phyloP scores from a whole-genome alignment of 2,329 filamentous ascomycete genomes.

The Rutstroemia sp. region DNA sequence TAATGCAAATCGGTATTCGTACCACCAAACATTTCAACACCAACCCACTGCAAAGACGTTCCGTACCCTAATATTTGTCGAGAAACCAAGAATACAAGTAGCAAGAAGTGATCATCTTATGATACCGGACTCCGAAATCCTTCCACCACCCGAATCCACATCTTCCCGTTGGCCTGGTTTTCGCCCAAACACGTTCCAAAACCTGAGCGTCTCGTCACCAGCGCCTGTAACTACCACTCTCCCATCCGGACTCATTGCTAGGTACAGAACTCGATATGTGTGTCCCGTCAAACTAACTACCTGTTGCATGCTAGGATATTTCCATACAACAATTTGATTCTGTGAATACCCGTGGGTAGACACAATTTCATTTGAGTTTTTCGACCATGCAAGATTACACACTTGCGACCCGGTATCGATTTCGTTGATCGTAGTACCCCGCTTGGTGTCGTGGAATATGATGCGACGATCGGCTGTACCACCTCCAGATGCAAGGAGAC shows the following conservation, averaged over 20 bases:
- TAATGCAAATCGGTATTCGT: conserved; percentile 4
- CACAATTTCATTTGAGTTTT: conserved; percentile 96
- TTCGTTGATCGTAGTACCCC: conserved; percentile 74
- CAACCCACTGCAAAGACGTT: neutral
- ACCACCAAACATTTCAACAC: neutral
- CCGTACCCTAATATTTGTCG: neutral
- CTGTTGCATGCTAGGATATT: conserved; percentile 97
- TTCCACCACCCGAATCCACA: conserved; percentile 54
- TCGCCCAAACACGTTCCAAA: conserved; percentile 93
- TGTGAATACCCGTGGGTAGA: conserved; percentile 96
- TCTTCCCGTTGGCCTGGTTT: conserved; percentile 63
- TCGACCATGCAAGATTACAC: conserved; percentile 97
- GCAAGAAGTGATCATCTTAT: conserved; percentile 51
- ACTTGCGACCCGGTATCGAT: conserved; percentile 97
- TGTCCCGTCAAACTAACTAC: conserved; percentile 93
- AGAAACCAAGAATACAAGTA: neutral
- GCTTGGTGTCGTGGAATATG: conserved; percentile 94
- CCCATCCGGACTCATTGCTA: conserved; percentile 96
- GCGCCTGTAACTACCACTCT: conserved; percentile 91
- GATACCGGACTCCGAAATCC: conserved; percentile 70
- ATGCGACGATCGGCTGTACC: conserved; percentile 94
- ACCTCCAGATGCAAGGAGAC: conserved; percentile 88
- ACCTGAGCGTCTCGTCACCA: conserved; percentile 89
- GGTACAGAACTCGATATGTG: conserved; percentile 90
- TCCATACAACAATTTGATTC: conserved; percentile 99